Conservation (phyloP, 345 rosid genomes). For the Erucastrum elatum region DNA sequence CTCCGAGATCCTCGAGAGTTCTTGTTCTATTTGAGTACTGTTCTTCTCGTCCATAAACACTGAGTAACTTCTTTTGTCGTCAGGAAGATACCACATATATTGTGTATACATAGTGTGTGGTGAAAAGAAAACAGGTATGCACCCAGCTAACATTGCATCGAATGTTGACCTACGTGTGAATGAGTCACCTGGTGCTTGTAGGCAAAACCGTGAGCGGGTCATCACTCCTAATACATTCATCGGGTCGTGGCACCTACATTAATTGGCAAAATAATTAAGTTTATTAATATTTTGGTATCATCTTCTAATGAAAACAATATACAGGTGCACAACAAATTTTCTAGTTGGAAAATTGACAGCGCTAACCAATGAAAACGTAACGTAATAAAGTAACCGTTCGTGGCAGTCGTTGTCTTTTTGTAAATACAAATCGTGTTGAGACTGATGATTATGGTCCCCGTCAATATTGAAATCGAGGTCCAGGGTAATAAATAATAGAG, state of each 20-base stretch:
- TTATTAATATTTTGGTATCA: neutral
- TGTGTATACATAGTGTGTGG: constrained; percentile 50
- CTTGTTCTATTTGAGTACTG: constrained; percentile 11
- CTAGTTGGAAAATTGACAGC: neutral
- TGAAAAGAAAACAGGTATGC: constrained; percentile 62
- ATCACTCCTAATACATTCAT: constrained; percentile 28
- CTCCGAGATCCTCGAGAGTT: constrained; percentile 29
- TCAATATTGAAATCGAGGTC: neutral
- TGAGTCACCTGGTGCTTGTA: constrained; percentile 61
- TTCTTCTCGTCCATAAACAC: constrained; percentile 39
- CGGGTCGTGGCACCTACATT: constrained; percentile 31
- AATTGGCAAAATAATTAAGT: neutral
- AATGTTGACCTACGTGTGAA: constrained; percentile 54
- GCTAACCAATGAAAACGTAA: constrained; percentile 13
- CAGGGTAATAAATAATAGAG: neutral
- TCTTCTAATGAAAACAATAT: neutral
- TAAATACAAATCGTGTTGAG: neutral
- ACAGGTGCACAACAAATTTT: neutral
- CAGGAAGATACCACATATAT: constrained; percentile 55
- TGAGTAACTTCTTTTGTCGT: constrained; percentile 41
- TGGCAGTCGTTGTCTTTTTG: constrained; percentile 20
- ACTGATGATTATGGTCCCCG: constrained; percentile 24
- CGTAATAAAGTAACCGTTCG: constrained; percentile 3
- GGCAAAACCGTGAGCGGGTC: constrained; percentile 38
- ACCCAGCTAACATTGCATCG: constrained; percentile 55